Conservation (phyloP, 345 rosid species). For the Citrus glauca region DNA sequence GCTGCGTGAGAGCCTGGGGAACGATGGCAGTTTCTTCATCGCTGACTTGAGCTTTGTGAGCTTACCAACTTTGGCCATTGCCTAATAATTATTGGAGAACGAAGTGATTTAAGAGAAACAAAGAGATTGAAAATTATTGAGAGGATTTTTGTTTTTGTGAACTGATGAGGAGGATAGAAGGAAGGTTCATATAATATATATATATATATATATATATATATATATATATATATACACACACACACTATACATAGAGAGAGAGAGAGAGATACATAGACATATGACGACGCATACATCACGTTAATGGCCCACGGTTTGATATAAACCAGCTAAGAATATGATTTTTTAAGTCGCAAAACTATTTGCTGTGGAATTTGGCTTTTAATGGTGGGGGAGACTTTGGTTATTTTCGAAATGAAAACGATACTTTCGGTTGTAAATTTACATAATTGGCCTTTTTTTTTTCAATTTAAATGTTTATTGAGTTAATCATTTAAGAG, state of each 20-base stretch:
- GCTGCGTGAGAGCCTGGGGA: constrained; percentile 42
- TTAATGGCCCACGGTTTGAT: constrained; percentile 61
- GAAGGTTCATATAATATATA: constrained; percentile 33
- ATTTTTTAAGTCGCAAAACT: constrained; percentile 22
- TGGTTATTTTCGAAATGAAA: background rate
- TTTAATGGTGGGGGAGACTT: background rate
- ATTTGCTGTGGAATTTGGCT: constrained; percentile 16
- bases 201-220: too few relatives aligned
- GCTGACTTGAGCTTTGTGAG: constrained; percentile 88
- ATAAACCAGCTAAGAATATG: constrained; percentile 58
- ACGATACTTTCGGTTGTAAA: background rate
- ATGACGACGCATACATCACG: background rate
- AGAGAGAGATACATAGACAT: too few relatives aligned
- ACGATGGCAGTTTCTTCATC: constrained; percentile 79
- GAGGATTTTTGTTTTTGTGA: constrained; percentile 4
- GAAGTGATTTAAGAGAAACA: background rate
- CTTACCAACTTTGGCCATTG: constrained; percentile 73
- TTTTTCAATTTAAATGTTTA: background rate
- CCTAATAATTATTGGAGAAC: background rate
- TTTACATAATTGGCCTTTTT: background rate
- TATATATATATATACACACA: accelerated
- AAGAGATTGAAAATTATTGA: background rate
- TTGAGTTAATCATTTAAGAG: background rate
- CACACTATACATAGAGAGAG: accelerated
- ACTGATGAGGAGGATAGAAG: constrained; percentile 17